A percentile compares a stretch with the other conserved stretches of the same genome.
phyloP scores from a whole-genome alignment of 2,329 filamentous ascomycete species.

The Pseudogymnoascus sp. region DNA sequence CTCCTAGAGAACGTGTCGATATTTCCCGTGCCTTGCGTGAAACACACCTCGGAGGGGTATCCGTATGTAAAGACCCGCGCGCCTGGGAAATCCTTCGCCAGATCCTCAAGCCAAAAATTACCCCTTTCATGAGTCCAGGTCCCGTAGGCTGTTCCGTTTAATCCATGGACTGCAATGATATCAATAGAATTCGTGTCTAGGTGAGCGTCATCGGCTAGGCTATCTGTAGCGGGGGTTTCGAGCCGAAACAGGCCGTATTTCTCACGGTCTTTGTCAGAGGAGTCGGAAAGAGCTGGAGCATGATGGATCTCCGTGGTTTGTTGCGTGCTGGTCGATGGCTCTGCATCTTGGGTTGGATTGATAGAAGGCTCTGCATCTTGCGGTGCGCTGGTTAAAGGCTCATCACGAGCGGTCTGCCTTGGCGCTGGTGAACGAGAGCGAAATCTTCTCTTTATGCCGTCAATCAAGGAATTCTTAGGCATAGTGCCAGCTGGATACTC shows the following conservation, averaged over 20 bases:
- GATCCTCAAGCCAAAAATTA: slow-evolving; percentile 19
- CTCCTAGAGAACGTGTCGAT: slow-evolving; percentile 14
- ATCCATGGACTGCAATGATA: slow-evolving; percentile 17
- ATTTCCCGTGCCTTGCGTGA: slow-evolving; percentile 9
- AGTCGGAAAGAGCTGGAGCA: neutral
- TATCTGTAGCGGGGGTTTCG: neutral
- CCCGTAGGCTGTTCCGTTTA: slow-evolving; percentile 14
- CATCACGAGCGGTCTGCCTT: neutral
- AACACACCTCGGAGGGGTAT: slow-evolving; percentile 16
- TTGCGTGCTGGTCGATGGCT: neutral
- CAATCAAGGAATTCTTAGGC: neutral
- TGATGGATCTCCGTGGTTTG: neutral
- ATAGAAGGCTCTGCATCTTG: neutral
- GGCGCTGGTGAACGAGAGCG: neutral
- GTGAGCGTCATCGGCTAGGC: neutral
- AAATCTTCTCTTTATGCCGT: neutral
- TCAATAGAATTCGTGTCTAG: slow-evolving; percentile 5
- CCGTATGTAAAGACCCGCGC: slow-evolving; percentile 20
- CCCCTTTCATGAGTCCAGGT: slow-evolving; percentile 19
- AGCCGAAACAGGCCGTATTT: neutral
- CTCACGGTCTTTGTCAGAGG: neutral
- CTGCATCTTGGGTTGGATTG: neutral
- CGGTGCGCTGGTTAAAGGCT: neutral
- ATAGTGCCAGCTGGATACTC: neutral
- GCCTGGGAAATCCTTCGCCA: slow-evolving; percentile 15